Evolutionary conservation across 331 rosid species (phyloP), one percentile per base, ranked within the genome.

Genomic region (Pyracantha coccinea): DNA sequence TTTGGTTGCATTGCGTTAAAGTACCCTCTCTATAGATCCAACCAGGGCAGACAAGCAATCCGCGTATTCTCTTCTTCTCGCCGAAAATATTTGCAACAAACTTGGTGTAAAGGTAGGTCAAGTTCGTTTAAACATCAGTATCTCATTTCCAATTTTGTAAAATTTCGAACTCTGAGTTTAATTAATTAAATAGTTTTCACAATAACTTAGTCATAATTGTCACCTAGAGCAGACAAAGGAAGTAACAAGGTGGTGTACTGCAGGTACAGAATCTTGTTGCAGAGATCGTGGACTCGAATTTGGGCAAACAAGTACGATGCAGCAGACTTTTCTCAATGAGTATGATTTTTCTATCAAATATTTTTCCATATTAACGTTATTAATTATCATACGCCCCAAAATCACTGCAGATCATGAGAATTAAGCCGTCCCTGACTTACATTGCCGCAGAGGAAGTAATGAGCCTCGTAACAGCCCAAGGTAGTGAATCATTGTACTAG

Each of bases 381-480:
- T 16, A 29, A 28, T 47, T 68, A n/a, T 47, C 47, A 11, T n/a
- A 13, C 61, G 57, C 50, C 74, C 77, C 20, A 27, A 27, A 21
- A 77, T 62, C 29, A 50, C 50, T 65, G 62, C 90, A 95, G 97
- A 87, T 92, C 77, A 73, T 81, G 35, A 83, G 89, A 89, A 92
- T 90, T 76, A 94, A 85, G 80, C 96, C 97, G 66, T 81, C 97
- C 11, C 85, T 94, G 82, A 90, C 92, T 41, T 95, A 90, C 78
- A 81, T 95, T 67, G 96, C 97, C 23, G 87, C 97, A 62, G 97
- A 90, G 85, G 99, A 95, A 89, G 69, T 95, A 69, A 90, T 95
- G 99, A 90, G 97, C 83, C 99, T 92, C 44, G 99, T 95, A 65
- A 95, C 97, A 69, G 97, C 97, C 79, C 97, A 95, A 90, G 99